Evolutionary conservation across 768 basidiomycete species (phyloP), one percentile per base, ranked within the genome.

Genomic region (Trametes meyenii): DNA sequence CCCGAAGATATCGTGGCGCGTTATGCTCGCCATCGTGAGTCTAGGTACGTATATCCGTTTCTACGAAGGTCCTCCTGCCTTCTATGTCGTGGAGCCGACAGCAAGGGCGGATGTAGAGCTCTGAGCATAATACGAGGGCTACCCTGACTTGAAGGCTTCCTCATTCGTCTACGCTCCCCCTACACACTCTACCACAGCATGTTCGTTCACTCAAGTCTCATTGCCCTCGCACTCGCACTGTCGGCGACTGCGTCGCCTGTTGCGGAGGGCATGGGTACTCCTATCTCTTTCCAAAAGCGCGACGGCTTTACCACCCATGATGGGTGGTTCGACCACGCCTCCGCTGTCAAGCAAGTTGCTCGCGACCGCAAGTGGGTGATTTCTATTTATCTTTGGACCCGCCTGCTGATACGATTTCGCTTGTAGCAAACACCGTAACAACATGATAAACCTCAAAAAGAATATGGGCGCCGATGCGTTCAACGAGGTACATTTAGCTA

Each of bases 341-440:
- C 16, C 17, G 68, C 66, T 45, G 42, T 66, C 23, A 1, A 36
- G 26, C 64, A 66, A 29, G 49, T 56, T 6, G 57, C 58, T 7
- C 56, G 50, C n/a, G 60, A 58, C 17, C 61, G 59, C 39, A 67
- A 66, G 68, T 69, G 45, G 11, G 68, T 50, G 26, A 10, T 14
- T 35, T 21, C 2, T 10, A 2, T 12, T n/a, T 21, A 17, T 8
- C 1, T 26, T 7, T 14, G 11, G 2, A 13, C 23, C 19, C 33
- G 3, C 50, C 24, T 19, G 0, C 14, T 55, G 36, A 61, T 48
- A 33, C 16, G 5, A 5, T 13, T 24, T 38, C 17, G 5, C 24
- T 10, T 16, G 12, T 23, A 67, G 66, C 58, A 67, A 67, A 23
- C 63, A 67, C 44, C 66, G 66, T 39, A 59, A 60, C 58, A 67